Conservation (phyloP, 2,329 filamentous ascomycete genomes). For the Cladophialophora bantiana region DNA sequence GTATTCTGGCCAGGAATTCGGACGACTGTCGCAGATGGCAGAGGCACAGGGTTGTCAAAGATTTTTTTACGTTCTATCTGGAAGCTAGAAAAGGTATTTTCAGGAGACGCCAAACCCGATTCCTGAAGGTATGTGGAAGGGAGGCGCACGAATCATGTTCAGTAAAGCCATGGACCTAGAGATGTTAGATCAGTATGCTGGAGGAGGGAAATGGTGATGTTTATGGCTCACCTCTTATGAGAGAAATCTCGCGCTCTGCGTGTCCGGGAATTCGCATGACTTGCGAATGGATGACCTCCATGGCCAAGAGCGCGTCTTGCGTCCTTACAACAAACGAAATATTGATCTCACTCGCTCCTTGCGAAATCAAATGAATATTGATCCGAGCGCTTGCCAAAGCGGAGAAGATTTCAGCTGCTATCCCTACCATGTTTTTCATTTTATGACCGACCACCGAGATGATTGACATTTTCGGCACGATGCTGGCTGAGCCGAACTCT, state of each 20-base stretch:
- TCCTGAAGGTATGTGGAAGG: neutral
- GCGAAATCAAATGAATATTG: conserved; percentile 99
- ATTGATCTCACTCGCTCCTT: conserved; percentile 99
- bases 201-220: too few relatives aligned
- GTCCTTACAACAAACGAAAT: conserved; percentile 97
- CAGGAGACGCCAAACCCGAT: neutral
- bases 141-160: neutral
- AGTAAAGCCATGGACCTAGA: conserved; percentile 24
- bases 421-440: conserved; percentile 96
- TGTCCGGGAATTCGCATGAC: conserved; percentile 63
- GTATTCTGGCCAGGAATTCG: neutral
- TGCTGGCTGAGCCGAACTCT: conserved; percentile 85
- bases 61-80: neutral
- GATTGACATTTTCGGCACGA: conserved; percentile 91
- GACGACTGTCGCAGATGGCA: neutral
- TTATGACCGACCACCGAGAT: conserved; percentile 91
- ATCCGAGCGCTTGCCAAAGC: conserved; percentile 90
- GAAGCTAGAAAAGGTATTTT: neutral
- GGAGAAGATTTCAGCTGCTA: conserved; percentile 92
- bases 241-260: conserved; percentile 8
- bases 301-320: conserved; percentile 84
- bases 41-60: neutral
- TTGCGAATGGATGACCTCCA: conserved; percentile 95
- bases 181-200: conserved; percentile 3
- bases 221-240: conserved; percentile 10